Evolutionary conservation across 257 asterid species (phyloP), one percentile per base, ranked within the genome.

Genomic region (Cordia subcordata): DNA sequence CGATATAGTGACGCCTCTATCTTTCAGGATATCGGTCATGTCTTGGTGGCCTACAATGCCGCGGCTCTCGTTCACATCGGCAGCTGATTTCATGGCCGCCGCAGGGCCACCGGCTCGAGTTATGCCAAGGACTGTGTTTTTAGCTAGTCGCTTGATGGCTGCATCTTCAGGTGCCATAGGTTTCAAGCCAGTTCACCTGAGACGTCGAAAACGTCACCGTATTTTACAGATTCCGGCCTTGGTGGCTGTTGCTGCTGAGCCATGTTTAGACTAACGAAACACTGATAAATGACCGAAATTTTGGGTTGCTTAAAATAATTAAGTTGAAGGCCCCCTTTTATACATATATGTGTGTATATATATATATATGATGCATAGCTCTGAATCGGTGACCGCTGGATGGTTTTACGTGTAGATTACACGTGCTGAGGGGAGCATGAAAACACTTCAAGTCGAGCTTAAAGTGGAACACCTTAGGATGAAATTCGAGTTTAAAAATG

Each of bases 41-140:
- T 81, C 81, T 0, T 62, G 63, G 27, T 69, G 85, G 12, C 65
- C 60, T 1, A 85, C 84, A 0, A 27, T 68, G 13, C 95, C 94
- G 5, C 60, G 40, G 8, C 52, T 68, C 62, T 66, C 80, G 61
- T 90, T 87, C 8, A 54, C 19, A 1, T 75, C 57, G 12, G 87
- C 94, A 4, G 96, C 97, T 0, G 90, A 75, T 44, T 85, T 82
- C 88, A 87, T 51, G 22, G 63, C 66, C 0, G 79, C 76, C 1
- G 89, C 90, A 3, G 94, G 78, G 1, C 86, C 84, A 0, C 79
- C 95, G 56, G 57, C 70, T 6, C 56, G 78, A 11, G 75, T 65
- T 50, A 79, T 71, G 15, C 94, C 95, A 12, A 84, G 71, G 11
- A 64, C 75, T 38, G 35, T 64, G 33, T 27, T 57, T 54, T 70